These are phyloP conservation scores for Sporothrix pallida DNA, from an alignment of 2,329 filamentous ascomycete genomes.

Conservation along the genomic window DNA sequence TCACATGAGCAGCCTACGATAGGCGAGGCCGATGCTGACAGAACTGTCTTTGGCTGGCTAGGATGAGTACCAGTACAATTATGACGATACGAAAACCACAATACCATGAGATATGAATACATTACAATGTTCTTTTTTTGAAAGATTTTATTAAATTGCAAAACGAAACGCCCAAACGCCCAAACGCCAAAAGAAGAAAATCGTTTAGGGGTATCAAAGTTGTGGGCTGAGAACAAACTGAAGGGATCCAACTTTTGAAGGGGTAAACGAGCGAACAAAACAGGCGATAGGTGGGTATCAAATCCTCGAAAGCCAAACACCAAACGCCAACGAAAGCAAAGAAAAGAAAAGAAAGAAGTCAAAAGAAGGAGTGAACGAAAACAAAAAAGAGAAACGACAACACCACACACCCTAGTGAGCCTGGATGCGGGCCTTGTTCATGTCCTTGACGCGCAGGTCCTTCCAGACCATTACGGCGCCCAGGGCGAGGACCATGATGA, in stretches of 20 bases:
- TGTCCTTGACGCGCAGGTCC: constrained; percentile 25
- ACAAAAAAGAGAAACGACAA: constrained; percentile 5
- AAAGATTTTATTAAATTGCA: neutral
- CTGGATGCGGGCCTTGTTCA: neutral
- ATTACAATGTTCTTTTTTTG: neutral
- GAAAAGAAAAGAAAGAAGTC: neutral
- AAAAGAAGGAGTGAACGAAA: neutral
- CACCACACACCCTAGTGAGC: neutral
- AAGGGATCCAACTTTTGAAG: too few relatives aligned
- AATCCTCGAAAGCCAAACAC: too few relatives aligned
- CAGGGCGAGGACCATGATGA: neutral
- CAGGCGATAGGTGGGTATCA: too few relatives aligned
- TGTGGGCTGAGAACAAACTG: neutral
- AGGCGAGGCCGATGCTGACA: neutral
- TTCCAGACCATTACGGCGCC: constrained; percentile 15
- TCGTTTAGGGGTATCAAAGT: too few relatives aligned
- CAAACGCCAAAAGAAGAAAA: neutral
- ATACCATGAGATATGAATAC: neutral
- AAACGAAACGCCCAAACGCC: neutral
- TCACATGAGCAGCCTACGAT: neutral
- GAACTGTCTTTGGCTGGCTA: too few relatives aligned
- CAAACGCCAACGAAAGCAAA: too few relatives aligned
- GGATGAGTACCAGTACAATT: neutral
- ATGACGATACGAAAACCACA: neutral
- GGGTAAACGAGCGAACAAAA: too few relatives aligned